Percentiles rank a stretch among this genome's conserved stretches.
phyloP scores from a whole-genome alignment of 2,329 filamentous ascomycete species.

The Ophiostoma triangulosporum region DNA sequence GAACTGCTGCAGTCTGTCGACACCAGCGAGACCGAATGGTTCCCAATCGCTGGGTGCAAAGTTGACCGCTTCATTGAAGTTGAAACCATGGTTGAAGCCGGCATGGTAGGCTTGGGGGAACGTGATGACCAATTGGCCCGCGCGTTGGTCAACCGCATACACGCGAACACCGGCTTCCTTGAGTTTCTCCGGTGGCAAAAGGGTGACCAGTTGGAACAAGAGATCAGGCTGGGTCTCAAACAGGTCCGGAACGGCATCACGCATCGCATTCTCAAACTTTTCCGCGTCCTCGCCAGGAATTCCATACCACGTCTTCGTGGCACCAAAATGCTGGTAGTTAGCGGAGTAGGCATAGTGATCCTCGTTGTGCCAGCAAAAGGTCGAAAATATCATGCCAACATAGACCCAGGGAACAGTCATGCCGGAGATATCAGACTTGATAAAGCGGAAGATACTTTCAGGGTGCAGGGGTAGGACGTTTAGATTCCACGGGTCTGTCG shows the following conservation, averaged over 20 bases:
- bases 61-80: conserved; percentile 97
- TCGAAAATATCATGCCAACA: conserved; percentile 98
- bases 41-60: conserved; percentile 96
- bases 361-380: conserved; percentile 98
- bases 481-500: conserved; percentile 88
- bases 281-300: conserved; percentile 88
- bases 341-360: conserved; percentile 97
- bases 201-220: conserved; percentile 91
- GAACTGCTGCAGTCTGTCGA: conserved; percentile 75
- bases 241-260: conserved; percentile 83
- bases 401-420: conserved; percentile 99
- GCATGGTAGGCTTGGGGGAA: conserved; percentile 96
- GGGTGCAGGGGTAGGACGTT: conserved; percentile 82
- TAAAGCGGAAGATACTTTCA: conserved; percentile 89
- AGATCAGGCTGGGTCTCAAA: conserved; percentile 96
- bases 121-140: conserved; percentile 90
- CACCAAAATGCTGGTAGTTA: conserved; percentile 96
- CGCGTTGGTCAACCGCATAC: conserved; percentile 88
- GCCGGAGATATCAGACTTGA: conserved; percentile 95
- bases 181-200: conserved; percentile 84
- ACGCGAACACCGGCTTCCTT: conserved; percentile 87
- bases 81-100: conserved; percentile 97
- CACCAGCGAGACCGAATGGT: conserved; percentile 73
- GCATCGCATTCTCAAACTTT: conserved; percentile 93
- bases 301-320: conserved; percentile 98